Conservation (phyloP, 1,284 basidiomycete genomes). For the Heterobasidion annosum region DNA sequence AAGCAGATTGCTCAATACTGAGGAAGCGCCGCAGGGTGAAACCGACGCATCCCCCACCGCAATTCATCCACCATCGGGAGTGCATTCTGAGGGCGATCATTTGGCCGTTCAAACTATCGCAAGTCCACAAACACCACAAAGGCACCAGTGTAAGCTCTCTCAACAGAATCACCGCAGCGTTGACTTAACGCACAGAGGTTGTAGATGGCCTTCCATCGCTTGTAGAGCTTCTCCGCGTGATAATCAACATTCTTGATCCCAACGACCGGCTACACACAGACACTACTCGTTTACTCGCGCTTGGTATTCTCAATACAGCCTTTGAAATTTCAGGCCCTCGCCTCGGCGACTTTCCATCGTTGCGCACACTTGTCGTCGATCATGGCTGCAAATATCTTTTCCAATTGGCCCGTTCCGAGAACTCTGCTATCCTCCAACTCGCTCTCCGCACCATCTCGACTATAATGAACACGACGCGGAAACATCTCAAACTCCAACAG, state of each 20-base stretch:
- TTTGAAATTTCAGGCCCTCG: constrained; percentile 79
- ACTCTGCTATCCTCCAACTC: constrained; percentile 69
- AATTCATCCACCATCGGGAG: too few relatives aligned
- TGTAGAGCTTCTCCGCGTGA: constrained; percentile 86
- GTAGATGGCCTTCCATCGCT: constrained; percentile 89
- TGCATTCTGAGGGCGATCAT: neutral
- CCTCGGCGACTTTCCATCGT: constrained; percentile 69
- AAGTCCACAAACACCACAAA: neutral
- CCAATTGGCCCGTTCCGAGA: constrained; percentile 87
- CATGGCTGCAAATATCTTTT: constrained; percentile 95
- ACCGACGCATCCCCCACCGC: constrained; percentile 24
- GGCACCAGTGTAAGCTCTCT: neutral
- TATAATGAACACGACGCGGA: constrained; percentile 83
- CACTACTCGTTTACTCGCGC: constrained; percentile 86
- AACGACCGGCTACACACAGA: constrained; percentile 94
- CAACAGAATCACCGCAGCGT: neutral
- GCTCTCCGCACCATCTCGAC: constrained; percentile 83
- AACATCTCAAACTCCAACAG: constrained; percentile 90
- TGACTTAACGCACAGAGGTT: neutral
- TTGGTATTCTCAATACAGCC: constrained; percentile 84
- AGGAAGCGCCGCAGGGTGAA: constrained; percentile 32
- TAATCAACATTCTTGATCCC: constrained; percentile 93
- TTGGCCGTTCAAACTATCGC: neutral
- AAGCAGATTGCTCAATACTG: constrained; percentile 44
- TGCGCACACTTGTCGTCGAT: constrained; percentile 72